These are phyloP conservation scores for Aspergillus intermedius DNA, from an alignment of 2,329 filamentous ascomycete species.

Conservation along the genomic window DNA sequence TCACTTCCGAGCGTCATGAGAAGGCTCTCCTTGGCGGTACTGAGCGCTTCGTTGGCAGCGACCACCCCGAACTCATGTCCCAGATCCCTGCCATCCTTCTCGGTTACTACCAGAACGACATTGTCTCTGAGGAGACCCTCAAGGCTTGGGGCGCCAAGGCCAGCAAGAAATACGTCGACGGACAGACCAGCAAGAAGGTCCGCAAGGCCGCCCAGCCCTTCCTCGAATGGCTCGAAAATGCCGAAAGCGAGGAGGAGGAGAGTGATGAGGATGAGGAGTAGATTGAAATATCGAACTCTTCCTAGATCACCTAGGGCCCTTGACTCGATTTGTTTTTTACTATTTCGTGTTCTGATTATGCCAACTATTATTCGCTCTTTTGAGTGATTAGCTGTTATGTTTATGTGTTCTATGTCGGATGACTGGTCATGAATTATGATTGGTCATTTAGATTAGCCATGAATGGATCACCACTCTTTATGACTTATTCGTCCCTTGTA, in stretches of 20 bases:
- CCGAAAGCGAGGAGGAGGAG: slow-evolving; percentile 65
- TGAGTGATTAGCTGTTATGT: background rate
- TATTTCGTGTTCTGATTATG: slow-evolving; percentile 1
- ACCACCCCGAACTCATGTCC: slow-evolving; percentile 70
- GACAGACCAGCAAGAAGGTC: slow-evolving; percentile 85
- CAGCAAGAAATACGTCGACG: slow-evolving; percentile 96
- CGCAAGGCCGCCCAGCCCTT: slow-evolving; percentile 92
- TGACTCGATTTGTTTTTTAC: background rate
- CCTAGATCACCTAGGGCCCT: background rate
- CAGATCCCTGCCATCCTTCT: slow-evolving; percentile 81
- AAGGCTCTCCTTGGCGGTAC: slow-evolving; percentile 93
- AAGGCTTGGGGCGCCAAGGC: slow-evolving; percentile 89
- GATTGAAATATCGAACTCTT: slow-evolving; percentile 2
- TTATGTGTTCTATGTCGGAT: background rate
- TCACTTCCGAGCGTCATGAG: slow-evolving; percentile 87
- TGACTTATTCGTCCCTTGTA: background rate
- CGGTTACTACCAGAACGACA: slow-evolving; percentile 82
- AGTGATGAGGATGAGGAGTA: slow-evolving; percentile 47
- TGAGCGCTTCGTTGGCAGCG: slow-evolving; percentile 81
- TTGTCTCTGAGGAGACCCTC: slow-evolving; percentile 80
- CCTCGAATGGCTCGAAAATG: slow-evolving; percentile 86
- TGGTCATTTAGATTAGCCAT: slow-evolving; percentile 3
- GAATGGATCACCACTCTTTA: background rate
- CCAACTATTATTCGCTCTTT: slow-evolving; percentile 10
- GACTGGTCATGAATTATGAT: background rate